These are phyloP conservation scores for Chlorella sp. DNA, from an alignment of 139 green algal genomes.

Conservation along the genomic window DNA sequence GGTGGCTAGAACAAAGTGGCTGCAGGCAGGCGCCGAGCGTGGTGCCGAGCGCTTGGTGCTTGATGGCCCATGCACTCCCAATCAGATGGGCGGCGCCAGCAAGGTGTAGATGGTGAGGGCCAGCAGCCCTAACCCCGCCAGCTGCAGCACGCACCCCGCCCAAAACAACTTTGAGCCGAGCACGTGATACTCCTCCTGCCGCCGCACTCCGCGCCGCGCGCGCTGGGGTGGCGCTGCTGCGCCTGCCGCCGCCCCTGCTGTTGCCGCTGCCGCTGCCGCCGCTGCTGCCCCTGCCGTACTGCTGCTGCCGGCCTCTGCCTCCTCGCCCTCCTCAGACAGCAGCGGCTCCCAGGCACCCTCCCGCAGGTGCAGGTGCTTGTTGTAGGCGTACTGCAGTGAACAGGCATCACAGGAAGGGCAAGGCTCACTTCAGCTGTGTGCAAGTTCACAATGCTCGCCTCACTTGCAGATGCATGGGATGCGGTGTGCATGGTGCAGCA, in stretches of 20 bases:
- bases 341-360: not conserved
- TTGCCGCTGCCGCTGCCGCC: not conserved
- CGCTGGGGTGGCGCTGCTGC: not conserved
- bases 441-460: no score
- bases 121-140: constrained; percentile 21
- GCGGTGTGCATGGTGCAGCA: no score
- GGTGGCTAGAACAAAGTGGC: no score
- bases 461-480: no score
- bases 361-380: constrained; percentile 16
- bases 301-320: not conserved
- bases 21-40: no score
- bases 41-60: no score
- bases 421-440: no score
- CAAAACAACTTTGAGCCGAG: constrained; percentile 35
- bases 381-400: constrained; percentile 30
- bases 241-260: not conserved
- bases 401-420: no score
- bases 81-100: not conserved
- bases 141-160: constrained; percentile 13
- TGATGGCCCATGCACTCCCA: no score
- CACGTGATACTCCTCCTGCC: not conserved
- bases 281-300: not conserved
- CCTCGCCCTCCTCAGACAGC: not conserved
- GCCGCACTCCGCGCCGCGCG: no score
- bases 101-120: constrained; percentile 18